Conservation (phyloP, 495 filamentous ascomycete species). For the Penicillium argentinense region DNA sequence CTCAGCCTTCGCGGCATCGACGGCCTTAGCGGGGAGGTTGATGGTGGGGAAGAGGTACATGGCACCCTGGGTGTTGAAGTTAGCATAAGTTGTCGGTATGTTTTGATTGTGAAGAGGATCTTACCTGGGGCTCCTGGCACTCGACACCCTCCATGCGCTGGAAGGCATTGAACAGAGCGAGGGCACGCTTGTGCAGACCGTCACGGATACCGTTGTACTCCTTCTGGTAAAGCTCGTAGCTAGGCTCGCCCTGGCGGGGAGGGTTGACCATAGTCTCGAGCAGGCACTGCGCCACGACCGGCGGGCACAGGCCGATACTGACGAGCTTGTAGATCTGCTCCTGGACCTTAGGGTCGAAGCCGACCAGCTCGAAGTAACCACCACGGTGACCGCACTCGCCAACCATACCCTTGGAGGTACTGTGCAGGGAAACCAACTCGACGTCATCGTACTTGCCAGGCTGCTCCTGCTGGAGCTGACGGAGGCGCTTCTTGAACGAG, state of each 20-base stretch:
- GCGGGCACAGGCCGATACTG: constrained; percentile 90
- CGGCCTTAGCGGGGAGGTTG: constrained; percentile 68
- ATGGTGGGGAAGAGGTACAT: constrained; percentile 99
- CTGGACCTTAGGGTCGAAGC: constrained; percentile 81
- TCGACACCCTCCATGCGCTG: constrained; percentile 92
- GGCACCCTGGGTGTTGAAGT: constrained; percentile 57
- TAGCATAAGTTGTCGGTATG: too few species aligned
- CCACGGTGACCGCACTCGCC: constrained; percentile 97
- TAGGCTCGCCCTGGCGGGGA: constrained; percentile 75
- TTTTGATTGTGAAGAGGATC: too few species aligned
- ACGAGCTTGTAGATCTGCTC: constrained; percentile 98
- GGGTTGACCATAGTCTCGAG: constrained; percentile 98
- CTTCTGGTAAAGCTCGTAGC: constrained; percentile 73
- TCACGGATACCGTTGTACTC: constrained; percentile 81
- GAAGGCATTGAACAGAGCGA: constrained; percentile 85
- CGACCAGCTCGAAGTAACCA: constrained; percentile 92
- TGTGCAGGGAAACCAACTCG: constrained; percentile 85
- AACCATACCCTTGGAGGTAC: constrained; percentile 93
- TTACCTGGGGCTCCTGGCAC: constrained; percentile 73
- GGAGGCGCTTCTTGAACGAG: constrained; percentile 88
- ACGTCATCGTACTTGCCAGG: constrained; percentile 77
- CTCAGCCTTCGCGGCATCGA: constrained; percentile 71
- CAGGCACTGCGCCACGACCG: constrained; percentile 92
- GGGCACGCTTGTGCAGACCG: constrained; percentile 73
- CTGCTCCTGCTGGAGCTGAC: constrained; percentile 73